Evolutionary conservation across 176 grass and related monocot genomes (phyloP).

Genomic region (Cocos nucifera): DNA sequence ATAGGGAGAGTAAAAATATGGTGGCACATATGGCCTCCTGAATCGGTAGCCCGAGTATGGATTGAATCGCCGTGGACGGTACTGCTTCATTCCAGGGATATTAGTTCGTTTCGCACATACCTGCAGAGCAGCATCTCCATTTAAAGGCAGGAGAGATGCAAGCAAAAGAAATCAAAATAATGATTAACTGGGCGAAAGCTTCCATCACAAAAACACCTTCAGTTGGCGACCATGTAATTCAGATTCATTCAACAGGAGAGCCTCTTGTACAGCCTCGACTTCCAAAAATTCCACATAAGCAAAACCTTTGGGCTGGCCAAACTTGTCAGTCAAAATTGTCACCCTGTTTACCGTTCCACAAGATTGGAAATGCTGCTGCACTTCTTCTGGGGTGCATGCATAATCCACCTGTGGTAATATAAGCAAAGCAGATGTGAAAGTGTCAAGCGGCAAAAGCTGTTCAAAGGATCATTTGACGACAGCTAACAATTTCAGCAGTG

Average conservation of each 20-base stretch:
- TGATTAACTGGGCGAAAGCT: too few relatives aligned
- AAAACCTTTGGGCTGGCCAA: conserved; percentile 80
- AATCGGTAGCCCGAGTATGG: conserved; percentile 49
- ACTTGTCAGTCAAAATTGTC: conserved; percentile 71
- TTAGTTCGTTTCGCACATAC: conserved; percentile 69
- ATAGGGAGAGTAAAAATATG: conserved; percentile 42
- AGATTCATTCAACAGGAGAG: conserved; percentile 57
- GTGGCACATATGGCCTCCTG: conserved; percentile 51
- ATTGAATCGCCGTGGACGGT: conserved; percentile 44
- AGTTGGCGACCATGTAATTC: conserved; percentile 65
- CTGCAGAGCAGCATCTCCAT: conserved; percentile 11
- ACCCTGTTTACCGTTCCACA: conserved; percentile 81
- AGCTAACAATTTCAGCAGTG: too few relatives aligned
- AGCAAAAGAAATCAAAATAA: not conserved
- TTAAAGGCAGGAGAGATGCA: too few relatives aligned
- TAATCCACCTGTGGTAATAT: conserved; percentile 58
- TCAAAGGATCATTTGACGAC: too few relatives aligned
- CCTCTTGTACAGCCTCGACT: conserved; percentile 64
- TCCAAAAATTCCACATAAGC: conserved; percentile 80
- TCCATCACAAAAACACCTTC: conserved; percentile 26
- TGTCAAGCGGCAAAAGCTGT: too few relatives aligned
- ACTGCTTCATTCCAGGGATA: conserved; percentile 67
- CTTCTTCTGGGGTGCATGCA: conserved; percentile 76
- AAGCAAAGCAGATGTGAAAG: too few relatives aligned
- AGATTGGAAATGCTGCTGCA: conserved; percentile 80